phyloP scores from a whole-genome alignment of 441 rosid species.

The Pelargonium citronellum region DNA sequence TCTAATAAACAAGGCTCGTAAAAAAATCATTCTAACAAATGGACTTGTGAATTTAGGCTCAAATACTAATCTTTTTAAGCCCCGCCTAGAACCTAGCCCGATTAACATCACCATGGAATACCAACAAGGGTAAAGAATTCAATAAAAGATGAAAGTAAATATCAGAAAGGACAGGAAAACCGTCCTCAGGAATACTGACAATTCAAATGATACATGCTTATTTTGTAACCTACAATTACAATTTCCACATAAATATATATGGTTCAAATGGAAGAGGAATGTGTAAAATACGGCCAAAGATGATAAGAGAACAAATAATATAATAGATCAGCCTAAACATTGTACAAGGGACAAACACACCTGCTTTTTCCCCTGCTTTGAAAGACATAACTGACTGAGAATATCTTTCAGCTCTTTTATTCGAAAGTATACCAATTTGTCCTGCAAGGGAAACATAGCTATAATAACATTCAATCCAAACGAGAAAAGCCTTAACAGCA shows the following conservation, averaged over 20 bases:
- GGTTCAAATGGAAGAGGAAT: slow-evolving; percentile 12
- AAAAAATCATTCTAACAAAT: too few species aligned
- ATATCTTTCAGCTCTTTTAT: slow-evolving; percentile 97
- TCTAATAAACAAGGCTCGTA: too few species aligned
- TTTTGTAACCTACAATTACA: background rate
- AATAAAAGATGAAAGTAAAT: background rate
- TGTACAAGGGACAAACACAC: slow-evolving; percentile 28
- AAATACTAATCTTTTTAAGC: too few species aligned
- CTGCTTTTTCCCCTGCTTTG: slow-evolving; percentile 98
- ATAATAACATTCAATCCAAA: background rate
- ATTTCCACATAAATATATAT: background rate
- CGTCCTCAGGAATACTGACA: background rate
- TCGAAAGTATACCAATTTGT: slow-evolving; percentile 72
- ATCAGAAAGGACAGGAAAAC: background rate
- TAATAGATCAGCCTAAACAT: slow-evolving; percentile 1
- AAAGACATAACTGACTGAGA: slow-evolving; percentile 69
- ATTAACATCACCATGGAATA: background rate
- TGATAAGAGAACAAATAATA: slow-evolving; percentile 1
- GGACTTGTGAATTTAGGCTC: too few species aligned
- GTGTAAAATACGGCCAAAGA: slow-evolving; percentile 1
- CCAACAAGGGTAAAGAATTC: background rate
- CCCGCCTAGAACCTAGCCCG: background rate
- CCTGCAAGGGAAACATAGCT: slow-evolving; percentile 38
- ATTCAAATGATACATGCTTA: background rate
- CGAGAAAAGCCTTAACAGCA: background rate